Percentiles rank a stretch among this genome's conserved stretches.
Conservation (phyloP, 805 yeast species). For the Kluyveromyces siamensis region DNA sequence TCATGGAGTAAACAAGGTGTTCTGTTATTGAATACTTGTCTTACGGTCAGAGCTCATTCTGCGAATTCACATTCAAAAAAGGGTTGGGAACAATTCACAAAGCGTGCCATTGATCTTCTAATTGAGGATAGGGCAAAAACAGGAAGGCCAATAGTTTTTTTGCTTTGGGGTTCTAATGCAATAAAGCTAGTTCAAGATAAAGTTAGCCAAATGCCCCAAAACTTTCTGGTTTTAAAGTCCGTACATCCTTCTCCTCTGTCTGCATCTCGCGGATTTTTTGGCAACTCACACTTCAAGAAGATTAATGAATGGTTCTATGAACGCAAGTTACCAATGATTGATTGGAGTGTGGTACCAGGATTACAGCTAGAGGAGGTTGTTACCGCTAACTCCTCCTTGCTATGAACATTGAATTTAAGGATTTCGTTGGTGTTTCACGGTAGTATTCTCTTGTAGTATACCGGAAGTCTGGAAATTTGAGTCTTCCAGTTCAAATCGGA, state of each 20-base stretch:
- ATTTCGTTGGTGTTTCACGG: too few relatives aligned
- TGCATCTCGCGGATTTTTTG: conserved; percentile 76
- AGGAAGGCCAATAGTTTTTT: conserved; percentile 52
- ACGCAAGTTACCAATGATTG: conserved; percentile 38
- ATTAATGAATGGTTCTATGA: conserved; percentile 69
- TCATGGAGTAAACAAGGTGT: conserved; percentile 89
- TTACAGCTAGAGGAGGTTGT: conserved; percentile 15
- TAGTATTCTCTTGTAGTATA: too few relatives aligned
- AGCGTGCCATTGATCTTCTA: conserved; percentile 48
- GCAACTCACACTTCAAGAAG: conserved; percentile 59
- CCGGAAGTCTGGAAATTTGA: too few relatives aligned
- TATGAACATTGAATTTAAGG: too few relatives aligned
- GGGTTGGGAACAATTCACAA: conserved; percentile 94
- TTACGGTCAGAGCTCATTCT: conserved; percentile 87
- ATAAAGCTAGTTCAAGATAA: conserved; percentile 45
- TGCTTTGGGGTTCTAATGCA: conserved; percentile 82
- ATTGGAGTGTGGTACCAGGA: conserved; percentile 48
- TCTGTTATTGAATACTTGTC: conserved; percentile 71
- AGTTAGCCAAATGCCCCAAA: conserved; percentile 17
- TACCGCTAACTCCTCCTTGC: conserved; percentile 7
- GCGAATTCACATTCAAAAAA: conserved; percentile 85
- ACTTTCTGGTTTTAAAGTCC: conserved; percentile 48
- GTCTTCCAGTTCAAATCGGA: neutral
- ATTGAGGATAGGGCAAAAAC: conserved; percentile 38
- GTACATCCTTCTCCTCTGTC: conserved; percentile 96